These are phyloP conservation scores for Carallia brachiata DNA, from an alignment of 345 rosid genomes.

Conservation along the genomic window DNA sequence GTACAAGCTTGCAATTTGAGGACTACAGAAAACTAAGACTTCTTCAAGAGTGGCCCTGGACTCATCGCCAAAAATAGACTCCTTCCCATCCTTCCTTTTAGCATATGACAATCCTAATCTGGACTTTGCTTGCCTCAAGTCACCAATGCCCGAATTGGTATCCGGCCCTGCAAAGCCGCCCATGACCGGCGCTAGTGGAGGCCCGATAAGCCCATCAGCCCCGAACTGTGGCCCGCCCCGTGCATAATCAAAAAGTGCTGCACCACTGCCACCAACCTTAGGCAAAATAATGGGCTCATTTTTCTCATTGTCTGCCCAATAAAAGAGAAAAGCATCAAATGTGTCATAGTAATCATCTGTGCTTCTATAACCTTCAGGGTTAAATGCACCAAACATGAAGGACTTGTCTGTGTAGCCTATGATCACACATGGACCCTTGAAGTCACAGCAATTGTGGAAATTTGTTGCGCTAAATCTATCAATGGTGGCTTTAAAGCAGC, in stretches of 20 bases:
- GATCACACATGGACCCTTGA: constrained; percentile 91
- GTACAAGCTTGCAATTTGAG: constrained; percentile 74
- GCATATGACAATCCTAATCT: constrained; percentile 82
- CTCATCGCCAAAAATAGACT: constrained; percentile 69
- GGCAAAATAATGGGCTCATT: constrained; percentile 46
- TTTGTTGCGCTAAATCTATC: constrained; percentile 82
- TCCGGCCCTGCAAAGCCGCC: constrained; percentile 82
- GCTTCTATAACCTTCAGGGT: constrained; percentile 84
- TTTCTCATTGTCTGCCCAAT: constrained; percentile 46
- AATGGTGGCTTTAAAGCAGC: constrained; percentile 70
- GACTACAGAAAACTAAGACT: constrained; percentile 71
- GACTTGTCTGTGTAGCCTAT: constrained; percentile 64
- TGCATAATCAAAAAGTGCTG: constrained; percentile 81
- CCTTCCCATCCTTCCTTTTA: constrained; percentile 71
- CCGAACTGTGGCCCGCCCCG: constrained; percentile 68
- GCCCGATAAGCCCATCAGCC: constrained; percentile 80
- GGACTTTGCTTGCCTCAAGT: constrained; percentile 76
- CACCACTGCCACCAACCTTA: constrained; percentile 87
- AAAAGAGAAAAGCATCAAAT: constrained; percentile 77
- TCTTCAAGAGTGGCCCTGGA: constrained; percentile 50
- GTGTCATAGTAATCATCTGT: constrained; percentile 84
- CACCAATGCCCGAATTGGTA: constrained; percentile 73
- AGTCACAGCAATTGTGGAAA: constrained; percentile 73
- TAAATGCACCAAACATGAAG: constrained; percentile 82
- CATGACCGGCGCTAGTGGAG: constrained; percentile 76